phyloP scores from a whole-genome alignment of 2,329 filamentous ascomycete species.

The Neocucurbitaria cava region DNA sequence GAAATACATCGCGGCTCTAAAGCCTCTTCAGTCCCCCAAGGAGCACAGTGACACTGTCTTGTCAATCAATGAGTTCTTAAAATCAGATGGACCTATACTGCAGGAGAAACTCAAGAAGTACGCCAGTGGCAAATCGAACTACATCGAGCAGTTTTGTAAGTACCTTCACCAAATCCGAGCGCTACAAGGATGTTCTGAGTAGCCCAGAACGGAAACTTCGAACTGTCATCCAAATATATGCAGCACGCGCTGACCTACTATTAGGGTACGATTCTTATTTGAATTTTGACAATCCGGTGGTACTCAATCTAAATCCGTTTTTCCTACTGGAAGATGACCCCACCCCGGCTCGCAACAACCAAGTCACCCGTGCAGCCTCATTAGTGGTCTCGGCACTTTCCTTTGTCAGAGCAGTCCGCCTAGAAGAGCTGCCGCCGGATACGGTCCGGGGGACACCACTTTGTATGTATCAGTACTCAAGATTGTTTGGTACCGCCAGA shows the following conservation, averaged over 20 bases:
- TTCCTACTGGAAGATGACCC: constrained; percentile 97
- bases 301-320: constrained; percentile 96
- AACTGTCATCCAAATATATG: constrained; percentile 7
- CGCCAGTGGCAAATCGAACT: constrained; percentile 88
- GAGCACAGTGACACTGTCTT: constrained; percentile 84
- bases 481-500: constrained; percentile 91
- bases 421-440: constrained; percentile 91
- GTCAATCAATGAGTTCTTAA: constrained; percentile 83
- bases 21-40: constrained; percentile 78
- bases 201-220: constrained; percentile 9
- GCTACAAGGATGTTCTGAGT: constrained; percentile 1
- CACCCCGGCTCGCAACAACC: constrained; percentile 93
- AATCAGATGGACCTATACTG: constrained; percentile 78
- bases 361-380: constrained; percentile 92
- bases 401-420: constrained; percentile 90
- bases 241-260: constrained; percentile 27
- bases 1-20: constrained; percentile 80
- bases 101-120: constrained; percentile 92
- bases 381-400: constrained; percentile 87
- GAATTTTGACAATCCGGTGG: constrained; percentile 97
- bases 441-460: constrained; percentile 82
- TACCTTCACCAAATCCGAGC: constrained; percentile 25
- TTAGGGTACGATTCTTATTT: constrained; percentile 98
- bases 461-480: constrained; percentile 98
- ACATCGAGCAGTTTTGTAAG: constrained; percentile 98